Base-by-base conservation (phyloP, 2,329 filamentous ascomycete species). In the Hymenoscyphus repandus region DNA sequence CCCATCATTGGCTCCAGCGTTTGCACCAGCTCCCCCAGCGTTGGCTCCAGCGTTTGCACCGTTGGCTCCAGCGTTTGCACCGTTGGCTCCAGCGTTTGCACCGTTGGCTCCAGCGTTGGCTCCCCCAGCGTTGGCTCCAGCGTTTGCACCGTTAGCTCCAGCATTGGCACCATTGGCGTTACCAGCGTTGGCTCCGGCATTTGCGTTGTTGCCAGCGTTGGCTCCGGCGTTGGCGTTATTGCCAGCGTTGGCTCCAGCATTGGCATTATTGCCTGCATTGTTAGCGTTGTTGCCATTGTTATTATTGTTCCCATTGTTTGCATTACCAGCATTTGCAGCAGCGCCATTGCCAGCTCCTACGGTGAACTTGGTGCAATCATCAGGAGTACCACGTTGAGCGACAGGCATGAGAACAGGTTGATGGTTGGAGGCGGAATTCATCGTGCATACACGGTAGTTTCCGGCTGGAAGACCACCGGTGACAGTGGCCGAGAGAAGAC, bases 301-400 rank as follows among this genome's bases (percentile, higher is more conserved):
- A 20, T 31, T 40, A 13, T 34, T 37, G 7, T 39, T 33, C 32
- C 57, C 56, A 31, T 54, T 43, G 20, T 58, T 55, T 22, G 52
- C 49, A 33, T 50, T 52, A 43, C 18, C 56, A n/a, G 55, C 58
- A 34, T 40, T 45, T 11, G 36, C 55, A n/a, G 30, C 51, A 10
- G 52, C 56, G 17, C 42, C 53, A 9, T 48, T 62, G 42, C 68
- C 65, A 22, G 20, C 47, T 6, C 47, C 39, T 17, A 69, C 69
- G 46, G 69, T 69, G 32, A 74, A 72, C 58, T 72, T 72, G n/a
- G 64, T 66, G 55, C 72, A 74, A 56, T 74, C 72, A 58, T 74
- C 72, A 47, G 72, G 69, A 38, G 70, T 66, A 53, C 72, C 72
- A 54, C 72, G 66, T 60, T 73, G 71, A 30, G 72, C 72, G 41